Percentiles rank a stretch among this genome's conserved stretches.
Conservation (phyloP, 768 basidiomycete genomes). For the Leucosporidium yakuticum region DNA sequence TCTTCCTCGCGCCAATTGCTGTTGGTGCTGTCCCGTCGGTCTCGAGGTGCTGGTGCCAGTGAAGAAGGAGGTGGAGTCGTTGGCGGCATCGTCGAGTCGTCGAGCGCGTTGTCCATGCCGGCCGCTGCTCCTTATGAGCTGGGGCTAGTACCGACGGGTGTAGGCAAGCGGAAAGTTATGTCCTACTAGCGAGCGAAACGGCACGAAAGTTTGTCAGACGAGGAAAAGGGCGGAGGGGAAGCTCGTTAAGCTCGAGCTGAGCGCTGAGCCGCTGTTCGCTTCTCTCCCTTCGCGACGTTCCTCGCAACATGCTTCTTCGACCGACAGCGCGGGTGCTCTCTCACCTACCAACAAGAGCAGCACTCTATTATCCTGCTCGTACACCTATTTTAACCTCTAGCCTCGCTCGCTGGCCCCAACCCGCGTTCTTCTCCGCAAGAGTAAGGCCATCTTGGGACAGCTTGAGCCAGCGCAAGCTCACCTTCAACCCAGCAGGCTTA, state of each 20-base stretch:
- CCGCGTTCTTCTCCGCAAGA: not conserved
- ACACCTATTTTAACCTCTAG: slow-evolving; percentile 1
- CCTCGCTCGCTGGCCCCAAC: slow-evolving; percentile 22
- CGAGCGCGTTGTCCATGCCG: too few species aligned
- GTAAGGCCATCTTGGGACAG: slow-evolving; percentile 27
- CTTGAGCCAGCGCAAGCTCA: not conserved
- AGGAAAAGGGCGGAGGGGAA: too few species aligned
- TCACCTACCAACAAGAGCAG: not conserved
- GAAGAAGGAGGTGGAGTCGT: too few species aligned
- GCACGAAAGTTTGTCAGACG: too few species aligned
- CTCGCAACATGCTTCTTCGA: not conserved
- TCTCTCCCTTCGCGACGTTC: not conserved
- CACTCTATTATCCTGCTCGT: not conserved
- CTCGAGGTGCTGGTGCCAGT: too few species aligned
- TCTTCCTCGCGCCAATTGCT: not conserved
- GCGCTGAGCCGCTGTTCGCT: too few species aligned
- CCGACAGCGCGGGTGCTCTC: not conserved
- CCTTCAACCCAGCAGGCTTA: not conserved
- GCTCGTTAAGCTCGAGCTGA: too few species aligned
- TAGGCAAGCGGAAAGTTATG: too few species aligned
- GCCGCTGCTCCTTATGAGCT: not conserved
- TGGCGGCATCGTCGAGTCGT: too few species aligned
- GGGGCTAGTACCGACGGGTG: too few species aligned
- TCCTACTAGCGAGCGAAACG: too few species aligned
- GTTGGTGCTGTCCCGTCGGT: not conserved